Evolutionary conservation across 441 rosid species (phyloP).

Genomic region (Daphne laureola): DNA sequence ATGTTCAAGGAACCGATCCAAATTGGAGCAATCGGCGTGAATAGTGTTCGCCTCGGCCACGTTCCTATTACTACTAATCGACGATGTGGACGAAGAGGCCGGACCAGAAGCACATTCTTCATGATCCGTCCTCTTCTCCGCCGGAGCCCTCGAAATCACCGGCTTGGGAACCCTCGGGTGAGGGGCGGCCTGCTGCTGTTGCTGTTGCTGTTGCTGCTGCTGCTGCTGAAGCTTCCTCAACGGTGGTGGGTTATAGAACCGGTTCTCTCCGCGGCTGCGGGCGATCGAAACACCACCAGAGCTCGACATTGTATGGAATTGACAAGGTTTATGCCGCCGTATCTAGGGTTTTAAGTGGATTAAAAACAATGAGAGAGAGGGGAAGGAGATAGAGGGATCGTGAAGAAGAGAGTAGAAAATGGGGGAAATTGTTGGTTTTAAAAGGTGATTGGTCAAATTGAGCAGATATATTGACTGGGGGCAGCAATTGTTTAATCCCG

Average conservation of each 20-base stretch:
- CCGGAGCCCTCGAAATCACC: conserved; percentile 5
- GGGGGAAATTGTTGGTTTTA: too few species aligned
- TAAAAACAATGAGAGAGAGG: too few species aligned
- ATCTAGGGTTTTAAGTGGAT: too few species aligned
- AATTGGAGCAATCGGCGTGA: conserved; percentile 32
- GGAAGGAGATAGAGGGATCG: too few species aligned
- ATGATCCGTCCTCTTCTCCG: conserved; percentile 13
- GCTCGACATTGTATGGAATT: background rate
- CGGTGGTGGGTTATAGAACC: conserved; percentile 70
- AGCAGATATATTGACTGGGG: too few species aligned
- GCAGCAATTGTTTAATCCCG: too few species aligned
- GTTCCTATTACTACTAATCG: background rate
- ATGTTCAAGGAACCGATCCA: conserved; percentile 68
- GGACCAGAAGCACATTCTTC: conserved; percentile 12
- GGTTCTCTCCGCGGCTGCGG: conserved; percentile 50
- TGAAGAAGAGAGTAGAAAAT: too few species aligned
- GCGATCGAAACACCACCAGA: background rate
- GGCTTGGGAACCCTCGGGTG: conserved; percentile 1
- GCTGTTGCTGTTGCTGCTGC: conserved; percentile 8
- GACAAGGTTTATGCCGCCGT: too few species aligned
- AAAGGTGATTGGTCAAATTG: too few species aligned
- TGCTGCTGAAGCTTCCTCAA: conserved; percentile 36
- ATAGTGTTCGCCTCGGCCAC: too few species aligned
- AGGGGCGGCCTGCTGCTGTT: conserved; percentile 2
- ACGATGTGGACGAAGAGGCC: background rate